Conservation (phyloP, 257 asterid species). For the Buddleja alternifolia region DNA sequence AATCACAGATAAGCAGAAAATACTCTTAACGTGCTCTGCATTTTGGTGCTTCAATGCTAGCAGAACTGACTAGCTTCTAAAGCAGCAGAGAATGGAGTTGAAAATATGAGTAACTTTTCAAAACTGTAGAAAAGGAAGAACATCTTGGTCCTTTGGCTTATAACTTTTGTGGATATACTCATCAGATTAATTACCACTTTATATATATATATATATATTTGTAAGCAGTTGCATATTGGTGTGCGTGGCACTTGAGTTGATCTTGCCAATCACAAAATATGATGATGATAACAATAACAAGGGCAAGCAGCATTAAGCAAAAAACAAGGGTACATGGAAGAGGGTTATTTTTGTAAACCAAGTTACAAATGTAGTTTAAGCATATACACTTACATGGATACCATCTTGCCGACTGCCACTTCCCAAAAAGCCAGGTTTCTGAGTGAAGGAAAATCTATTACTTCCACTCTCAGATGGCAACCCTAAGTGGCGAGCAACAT, state of each 20-base stretch:
- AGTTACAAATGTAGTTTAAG: conserved; percentile 11
- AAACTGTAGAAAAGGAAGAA: background rate
- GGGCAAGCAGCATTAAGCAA: conserved; percentile 15
- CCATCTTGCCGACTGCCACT: conserved; percentile 24
- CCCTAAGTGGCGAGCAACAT: conserved; percentile 79
- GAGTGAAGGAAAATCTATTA: conserved; percentile 29
- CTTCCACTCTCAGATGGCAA: conserved; percentile 47
- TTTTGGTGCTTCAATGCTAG: background rate
- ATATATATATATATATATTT: background rate
- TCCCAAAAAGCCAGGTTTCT: conserved; percentile 24
- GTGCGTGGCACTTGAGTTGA: conserved; percentile 4
- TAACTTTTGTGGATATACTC: background rate
- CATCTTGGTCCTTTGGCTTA: background rate
- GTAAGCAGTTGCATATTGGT: background rate
- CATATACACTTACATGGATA: conserved; percentile 37
- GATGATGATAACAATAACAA: conserved; percentile 4
- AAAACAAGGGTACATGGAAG: background rate
- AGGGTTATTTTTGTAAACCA: conserved; percentile 10
- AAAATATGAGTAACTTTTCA: background rate
- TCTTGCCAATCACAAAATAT: background rate
- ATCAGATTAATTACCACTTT: background rate
- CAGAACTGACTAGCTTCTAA: conserved; percentile 11
- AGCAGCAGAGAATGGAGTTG: conserved; percentile 15
- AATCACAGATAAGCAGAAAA: background rate
- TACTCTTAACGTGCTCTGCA: too few species aligned